These are phyloP conservation scores for Wickerhamomyces queroliae DNA, from an alignment of 805 yeast species.

Conservation along the genomic window DNA sequence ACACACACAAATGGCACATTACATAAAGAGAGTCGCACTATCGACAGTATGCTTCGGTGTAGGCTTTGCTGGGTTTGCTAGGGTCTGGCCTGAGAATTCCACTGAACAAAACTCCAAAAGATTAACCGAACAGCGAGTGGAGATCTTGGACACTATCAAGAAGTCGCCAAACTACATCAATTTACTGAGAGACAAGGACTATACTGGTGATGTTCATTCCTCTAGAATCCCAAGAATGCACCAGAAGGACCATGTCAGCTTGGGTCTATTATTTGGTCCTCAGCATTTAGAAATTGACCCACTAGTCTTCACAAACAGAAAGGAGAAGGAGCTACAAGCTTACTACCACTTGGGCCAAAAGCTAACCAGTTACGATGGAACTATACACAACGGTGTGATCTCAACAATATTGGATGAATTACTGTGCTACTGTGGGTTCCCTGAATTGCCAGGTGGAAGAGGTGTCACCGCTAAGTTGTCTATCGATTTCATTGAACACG, in stretches of 20 bases:
- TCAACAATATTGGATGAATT: constrained; percentile 82
- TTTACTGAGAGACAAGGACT: constrained; percentile 20
- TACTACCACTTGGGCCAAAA: constrained; percentile 68
- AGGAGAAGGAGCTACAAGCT: constrained; percentile 48
- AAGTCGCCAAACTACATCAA: constrained; percentile 21
- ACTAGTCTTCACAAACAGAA: constrained; percentile 47
- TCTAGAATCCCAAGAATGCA: constrained; percentile 53
- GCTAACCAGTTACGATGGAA: constrained; percentile 62
- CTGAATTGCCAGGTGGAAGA: constrained; percentile 65
- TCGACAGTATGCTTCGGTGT: constrained; percentile 14
- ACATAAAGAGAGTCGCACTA: constrained; percentile 10
- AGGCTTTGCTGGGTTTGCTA: constrained; percentile 22
- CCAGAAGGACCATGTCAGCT: constrained; percentile 56
- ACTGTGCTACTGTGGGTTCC: constrained; percentile 80
- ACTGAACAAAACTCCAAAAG: constrained; percentile 10
- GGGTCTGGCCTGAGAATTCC: constrained; percentile 20
- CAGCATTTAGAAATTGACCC: constrained; percentile 74
- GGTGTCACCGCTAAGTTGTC: constrained; percentile 86
- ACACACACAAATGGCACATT: constrained; percentile 5
- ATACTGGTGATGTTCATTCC: constrained; percentile 27
- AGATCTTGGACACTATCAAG: constrained; percentile 23
- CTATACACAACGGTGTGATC: constrained; percentile 76
- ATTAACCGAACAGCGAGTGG: constrained; percentile 19
- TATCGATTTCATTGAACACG: constrained; percentile 49
- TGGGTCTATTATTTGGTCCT: constrained; percentile 67